Conservation (phyloP, 352 stramenopile genomes). For the Phytophthora pinifolia region DNA sequence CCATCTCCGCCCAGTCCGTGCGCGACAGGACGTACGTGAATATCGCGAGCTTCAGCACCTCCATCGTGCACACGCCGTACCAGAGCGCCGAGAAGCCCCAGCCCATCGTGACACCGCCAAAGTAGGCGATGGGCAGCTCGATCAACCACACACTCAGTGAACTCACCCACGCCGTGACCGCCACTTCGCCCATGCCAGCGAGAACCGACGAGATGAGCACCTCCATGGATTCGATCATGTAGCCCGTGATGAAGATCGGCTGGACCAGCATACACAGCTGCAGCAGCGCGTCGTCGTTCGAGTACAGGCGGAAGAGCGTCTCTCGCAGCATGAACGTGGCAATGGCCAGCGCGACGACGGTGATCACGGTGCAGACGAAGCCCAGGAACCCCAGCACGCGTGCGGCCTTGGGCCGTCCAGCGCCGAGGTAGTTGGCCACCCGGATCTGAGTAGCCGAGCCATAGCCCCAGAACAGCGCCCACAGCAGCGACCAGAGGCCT, state of each 20-base stretch:
- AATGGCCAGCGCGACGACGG: slow-evolving; percentile 51
- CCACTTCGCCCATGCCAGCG: slow-evolving; percentile 55
- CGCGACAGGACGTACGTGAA: slow-evolving; percentile 40
- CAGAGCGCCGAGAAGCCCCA: slow-evolving; percentile 53
- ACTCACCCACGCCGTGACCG: slow-evolving; percentile 52
- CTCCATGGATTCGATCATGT: slow-evolving; percentile 62
- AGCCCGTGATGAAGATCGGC: slow-evolving; percentile 57
- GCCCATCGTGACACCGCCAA: slow-evolving; percentile 45
- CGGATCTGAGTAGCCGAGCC: slow-evolving; percentile 77
- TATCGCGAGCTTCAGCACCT: slow-evolving; percentile 44
- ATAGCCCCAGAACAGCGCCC: slow-evolving; percentile 81
- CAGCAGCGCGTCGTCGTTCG: slow-evolving; percentile 50
- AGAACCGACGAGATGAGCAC: slow-evolving; percentile 50
- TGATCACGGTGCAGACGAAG: slow-evolving; percentile 56
- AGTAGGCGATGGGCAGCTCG: slow-evolving; percentile 58
- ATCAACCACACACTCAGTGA: slow-evolving; percentile 59
- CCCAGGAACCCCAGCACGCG: slow-evolving; percentile 56
- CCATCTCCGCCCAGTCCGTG: slow-evolving; percentile 48
- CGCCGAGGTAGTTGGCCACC: slow-evolving; percentile 75
- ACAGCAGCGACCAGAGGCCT: slow-evolving; percentile 62
- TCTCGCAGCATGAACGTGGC: slow-evolving; percentile 43
- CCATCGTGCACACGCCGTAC: slow-evolving; percentile 51
- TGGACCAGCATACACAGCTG: slow-evolving; percentile 54
- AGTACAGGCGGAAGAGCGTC: slow-evolving; percentile 60
- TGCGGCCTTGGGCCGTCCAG: slow-evolving; percentile 62